Percentiles rank a stretch among this genome's conserved stretches.
These are phyloP conservation scores for Corymbia citriodora DNA, from an alignment of 441 rosid species.

Conservation along the genomic window DNA sequence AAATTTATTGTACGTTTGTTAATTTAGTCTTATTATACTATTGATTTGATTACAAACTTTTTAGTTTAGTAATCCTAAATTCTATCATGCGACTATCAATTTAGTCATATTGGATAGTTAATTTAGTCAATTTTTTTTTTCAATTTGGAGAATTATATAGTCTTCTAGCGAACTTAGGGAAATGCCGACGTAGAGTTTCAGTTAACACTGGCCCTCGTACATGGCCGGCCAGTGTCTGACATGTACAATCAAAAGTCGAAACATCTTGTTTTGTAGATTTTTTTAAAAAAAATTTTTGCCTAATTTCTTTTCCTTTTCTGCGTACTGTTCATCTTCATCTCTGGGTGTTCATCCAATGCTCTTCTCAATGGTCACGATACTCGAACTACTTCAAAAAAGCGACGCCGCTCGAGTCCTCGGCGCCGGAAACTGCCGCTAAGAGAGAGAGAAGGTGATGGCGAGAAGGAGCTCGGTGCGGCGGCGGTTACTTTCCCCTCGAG, in stretches of 20 bases:
- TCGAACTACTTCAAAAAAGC: neutral
- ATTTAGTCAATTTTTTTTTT: too few relatives aligned
- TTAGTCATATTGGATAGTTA: fast-evolving
- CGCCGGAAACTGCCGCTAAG: too few relatives aligned
- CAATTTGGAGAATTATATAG: too few relatives aligned
- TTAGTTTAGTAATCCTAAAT: too few relatives aligned
- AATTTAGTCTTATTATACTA: too few relatives aligned
- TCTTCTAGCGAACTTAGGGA: neutral
- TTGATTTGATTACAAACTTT: too few relatives aligned
- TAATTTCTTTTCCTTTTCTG: neutral
- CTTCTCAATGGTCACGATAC: neutral
- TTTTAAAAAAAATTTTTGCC: neutral
- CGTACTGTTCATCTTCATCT: neutral
- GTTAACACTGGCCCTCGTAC: neutral
- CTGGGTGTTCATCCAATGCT: neutral
- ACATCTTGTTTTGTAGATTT: neutral
- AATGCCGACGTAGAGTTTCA: neutral
- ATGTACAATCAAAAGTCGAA: neutral
- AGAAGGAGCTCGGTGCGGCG: neutral
- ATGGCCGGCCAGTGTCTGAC: fast-evolving
- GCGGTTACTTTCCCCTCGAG: neutral
- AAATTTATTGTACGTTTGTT: fast-evolving
- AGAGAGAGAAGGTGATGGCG: neutral
- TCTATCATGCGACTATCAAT: too few relatives aligned
- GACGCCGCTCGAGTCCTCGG: neutral